These are phyloP conservation scores for Austroboletus festivus DNA, from an alignment of 768 basidiomycete genomes.

Conservation along the genomic window DNA sequence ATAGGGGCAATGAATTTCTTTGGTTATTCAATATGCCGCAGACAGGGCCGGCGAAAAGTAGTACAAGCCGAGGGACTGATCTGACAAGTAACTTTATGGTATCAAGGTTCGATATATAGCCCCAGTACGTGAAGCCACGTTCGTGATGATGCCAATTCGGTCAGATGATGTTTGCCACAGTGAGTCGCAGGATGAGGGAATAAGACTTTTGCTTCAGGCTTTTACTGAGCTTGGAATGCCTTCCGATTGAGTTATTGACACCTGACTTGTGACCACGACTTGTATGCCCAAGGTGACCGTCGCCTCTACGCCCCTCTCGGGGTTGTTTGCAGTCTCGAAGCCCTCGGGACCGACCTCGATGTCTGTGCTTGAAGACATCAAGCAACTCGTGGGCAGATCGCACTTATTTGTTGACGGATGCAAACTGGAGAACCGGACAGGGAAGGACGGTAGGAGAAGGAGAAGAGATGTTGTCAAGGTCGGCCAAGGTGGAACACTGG, in stretches of 20 bases:
- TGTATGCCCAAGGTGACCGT: slow-evolving; percentile 67
- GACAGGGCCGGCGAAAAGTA: no score
- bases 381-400: slow-evolving; percentile 73
- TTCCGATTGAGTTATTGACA: no score
- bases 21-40: no score
- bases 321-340: slow-evolving; percentile 84
- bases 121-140: no score
- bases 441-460: slow-evolving; percentile 41
- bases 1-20: not conserved
- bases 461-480: slow-evolving; percentile 62
- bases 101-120: no score
- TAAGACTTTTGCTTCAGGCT: no score
- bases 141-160: no score
- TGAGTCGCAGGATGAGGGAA: no score
- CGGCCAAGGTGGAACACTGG: slow-evolving; percentile 92
- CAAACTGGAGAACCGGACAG: slow-evolving; percentile 50
- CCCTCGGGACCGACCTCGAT: slow-evolving; percentile 94
- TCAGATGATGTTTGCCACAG: no score
- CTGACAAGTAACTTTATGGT: no score
- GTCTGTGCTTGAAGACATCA: slow-evolving; percentile 82
- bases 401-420: slow-evolving; percentile 67
- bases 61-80: no score
- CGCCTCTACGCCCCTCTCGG: slow-evolving; percentile 63
- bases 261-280: not conserved
- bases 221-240: no score